A percentile compares a stretch with the other conserved stretches of the same genome.
phyloP scores from a whole-genome alignment of 2,329 filamentous ascomycete genomes.

The Pyrenophora teres region DNA sequence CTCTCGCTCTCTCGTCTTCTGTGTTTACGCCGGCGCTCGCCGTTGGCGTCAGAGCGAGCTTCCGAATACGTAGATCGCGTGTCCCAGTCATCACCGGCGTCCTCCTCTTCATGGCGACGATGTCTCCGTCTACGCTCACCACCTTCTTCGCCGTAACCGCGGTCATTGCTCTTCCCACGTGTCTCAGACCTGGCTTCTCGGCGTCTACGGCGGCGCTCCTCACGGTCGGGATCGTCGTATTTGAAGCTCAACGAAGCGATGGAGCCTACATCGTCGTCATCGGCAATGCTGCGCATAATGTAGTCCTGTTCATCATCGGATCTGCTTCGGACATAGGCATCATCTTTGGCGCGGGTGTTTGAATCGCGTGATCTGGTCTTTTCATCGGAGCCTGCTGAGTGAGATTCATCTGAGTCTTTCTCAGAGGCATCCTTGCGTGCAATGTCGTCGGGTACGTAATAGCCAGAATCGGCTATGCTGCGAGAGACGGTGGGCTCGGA shows the following conservation, averaged over 20 bases:
- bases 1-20: conserved; percentile 39
- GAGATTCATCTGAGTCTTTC: conserved; percentile 44
- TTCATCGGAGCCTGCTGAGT: conserved; percentile 41
- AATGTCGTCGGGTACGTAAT: conserved; percentile 40
- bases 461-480: conserved; percentile 38
- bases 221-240: conserved; percentile 37
- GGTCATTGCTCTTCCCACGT: conserved; percentile 45
- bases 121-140: conserved; percentile 40
- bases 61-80: conserved; percentile 48
- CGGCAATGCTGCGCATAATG: conserved; percentile 17
- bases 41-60: conserved; percentile 42
- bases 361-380: conserved; percentile 26
- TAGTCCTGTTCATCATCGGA: conserved; percentile 16
- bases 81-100: conserved; percentile 48
- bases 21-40: conserved; percentile 43
- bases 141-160: conserved; percentile 38
- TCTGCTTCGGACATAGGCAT: conserved; percentile 18
- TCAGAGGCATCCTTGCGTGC: conserved; percentile 22
- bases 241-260: conserved; percentile 33
- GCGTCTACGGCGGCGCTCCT: conserved; percentile 35
- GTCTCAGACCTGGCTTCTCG: conserved; percentile 26
- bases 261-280: conserved; percentile 31
- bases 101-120: conserved; percentile 42
- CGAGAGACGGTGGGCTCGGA: conserved; percentile 21
- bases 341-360: not conserved